Conservation (phyloP, 805 yeast species). For the Lachancea sp. region DNA sequence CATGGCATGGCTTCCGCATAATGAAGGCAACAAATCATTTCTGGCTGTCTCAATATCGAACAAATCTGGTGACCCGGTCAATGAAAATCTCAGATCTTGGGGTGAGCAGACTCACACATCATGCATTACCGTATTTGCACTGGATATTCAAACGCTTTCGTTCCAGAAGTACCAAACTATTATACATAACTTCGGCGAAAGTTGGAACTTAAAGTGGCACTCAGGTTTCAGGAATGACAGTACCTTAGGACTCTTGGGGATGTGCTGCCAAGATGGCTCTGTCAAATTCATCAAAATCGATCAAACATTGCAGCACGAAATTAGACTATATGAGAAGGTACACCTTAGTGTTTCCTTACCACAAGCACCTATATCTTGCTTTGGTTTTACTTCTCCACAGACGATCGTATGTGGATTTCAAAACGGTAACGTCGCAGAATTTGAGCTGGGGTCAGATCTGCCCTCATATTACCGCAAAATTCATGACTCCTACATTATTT, state of each 20-base stretch:
- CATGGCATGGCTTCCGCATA: conserved; percentile 44
- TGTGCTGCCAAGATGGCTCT: conserved; percentile 52
- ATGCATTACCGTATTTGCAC: conserved; percentile 42
- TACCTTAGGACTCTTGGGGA: conserved; percentile 41
- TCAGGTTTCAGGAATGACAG: conserved; percentile 22
- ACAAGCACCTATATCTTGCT: conserved; percentile 38
- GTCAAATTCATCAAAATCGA: conserved; percentile 43
- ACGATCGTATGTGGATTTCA: conserved; percentile 50
- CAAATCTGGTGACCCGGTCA: conserved; percentile 25
- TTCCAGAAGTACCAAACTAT: conserved; percentile 31
- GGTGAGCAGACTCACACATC: conserved; percentile 31
- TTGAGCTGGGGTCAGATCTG: conserved; percentile 30
- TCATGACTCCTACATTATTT: conserved; percentile 35
- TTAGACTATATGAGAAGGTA: conserved; percentile 18
- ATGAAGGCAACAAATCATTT: conserved; percentile 32
- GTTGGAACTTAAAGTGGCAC: conserved; percentile 33
- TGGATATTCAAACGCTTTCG: conserved; percentile 27
- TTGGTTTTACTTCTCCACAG: conserved; percentile 41
- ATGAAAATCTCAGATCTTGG: conserved; percentile 25
- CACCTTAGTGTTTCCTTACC: conserved; percentile 26
- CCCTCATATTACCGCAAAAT: conserved; percentile 38
- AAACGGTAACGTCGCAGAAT: conserved; percentile 58
- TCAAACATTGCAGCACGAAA: conserved; percentile 4
- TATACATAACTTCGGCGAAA: conserved; percentile 41
- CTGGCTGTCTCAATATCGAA: conserved; percentile 48